Evolutionary conservation across 495 filamentous ascomycete species (phyloP), one percentile per base, ranked within the genome.

Genomic region (Trichoderma erinaceum): DNA sequence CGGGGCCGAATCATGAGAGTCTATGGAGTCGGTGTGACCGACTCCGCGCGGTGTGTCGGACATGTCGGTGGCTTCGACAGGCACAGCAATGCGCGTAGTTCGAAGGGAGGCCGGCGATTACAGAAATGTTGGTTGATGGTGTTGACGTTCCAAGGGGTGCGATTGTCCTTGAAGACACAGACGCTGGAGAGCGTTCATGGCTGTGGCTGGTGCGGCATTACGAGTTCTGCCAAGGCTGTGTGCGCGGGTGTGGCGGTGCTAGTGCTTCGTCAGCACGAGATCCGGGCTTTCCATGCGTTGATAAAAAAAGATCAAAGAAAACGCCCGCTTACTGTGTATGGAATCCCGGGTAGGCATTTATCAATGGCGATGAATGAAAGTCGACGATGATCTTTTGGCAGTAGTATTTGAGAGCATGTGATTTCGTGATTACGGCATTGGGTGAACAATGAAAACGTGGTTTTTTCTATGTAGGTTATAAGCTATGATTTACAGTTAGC

Each of bases 1-100:
- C 4, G 67, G 70, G 52, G 71, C 67, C 56, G 78, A 76, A 69
- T 82, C 80, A 71, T 80, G 75, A 29, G 73, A 74, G n/a, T 70
- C 70, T 71, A 82, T 79, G 63, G 79, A 80, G 72, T 82, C 81
- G 69, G 67, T 43, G 35, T 65, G 73, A 27, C 69, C 74, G 69
- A 72, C 72, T 66, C 67, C 65, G 16, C 73, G 69, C 67, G 66
- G 70, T 23, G 70, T 66, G 70, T 72, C 73, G 67, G 73, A 70
- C 76, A 78, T 78, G 66, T 41, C 71, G 66, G 52, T 23, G 29
- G 58, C 11, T 61, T 61, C 56, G 56, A 61, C 56, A 61, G 56
- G 25, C 4, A 32, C 56, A 61, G 16, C 56, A 61, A 32, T 32
- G 56, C 56, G 56, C 56, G 27, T 11, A 18, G 11, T 2, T 61